Conservation (phyloP, 2,329 filamentous ascomycete genomes). For the Fusarium irregulare region DNA sequence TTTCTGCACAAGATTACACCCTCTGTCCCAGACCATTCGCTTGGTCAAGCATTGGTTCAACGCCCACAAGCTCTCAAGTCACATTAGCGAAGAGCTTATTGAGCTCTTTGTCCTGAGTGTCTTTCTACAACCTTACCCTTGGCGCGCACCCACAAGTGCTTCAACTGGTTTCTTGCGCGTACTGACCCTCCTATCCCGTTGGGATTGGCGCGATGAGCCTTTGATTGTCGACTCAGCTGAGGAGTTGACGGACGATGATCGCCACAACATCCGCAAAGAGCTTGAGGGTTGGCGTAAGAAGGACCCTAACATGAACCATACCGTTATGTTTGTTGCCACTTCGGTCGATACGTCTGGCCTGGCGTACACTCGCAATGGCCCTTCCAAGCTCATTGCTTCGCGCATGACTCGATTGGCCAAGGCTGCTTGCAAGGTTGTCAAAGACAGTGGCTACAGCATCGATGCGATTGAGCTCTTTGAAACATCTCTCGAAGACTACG, state of each 20-base stretch:
- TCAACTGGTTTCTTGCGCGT: conserved; percentile 85
- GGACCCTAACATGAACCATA: conserved; percentile 87
- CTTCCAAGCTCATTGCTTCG: conserved; percentile 84
- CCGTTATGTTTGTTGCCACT: conserved; percentile 83
- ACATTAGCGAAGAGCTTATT: conserved; percentile 83
- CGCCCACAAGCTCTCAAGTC: conserved; percentile 79
- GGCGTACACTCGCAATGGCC: conserved; percentile 78
- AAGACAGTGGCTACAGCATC: conserved; percentile 63
- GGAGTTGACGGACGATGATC: conserved; percentile 70
- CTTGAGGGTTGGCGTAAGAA: conserved; percentile 88
- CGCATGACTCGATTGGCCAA: conserved; percentile 85
- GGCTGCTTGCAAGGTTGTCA: conserved; percentile 74
- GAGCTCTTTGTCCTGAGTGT: conserved; percentile 83
- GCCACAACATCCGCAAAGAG: conserved; percentile 72
- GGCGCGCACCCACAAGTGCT: conserved; percentile 79
- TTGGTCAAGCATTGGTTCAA: conserved; percentile 91
- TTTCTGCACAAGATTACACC: conserved; percentile 81
- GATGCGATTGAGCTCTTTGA: conserved; percentile 71
- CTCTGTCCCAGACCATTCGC: conserved; percentile 84
- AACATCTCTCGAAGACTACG: conserved; percentile 80
- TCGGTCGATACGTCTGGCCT: conserved; percentile 81
- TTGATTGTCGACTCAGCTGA: conserved; percentile 78
- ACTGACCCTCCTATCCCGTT: conserved; percentile 81
- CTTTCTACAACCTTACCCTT: conserved; percentile 86
- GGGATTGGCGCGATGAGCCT: conserved; percentile 91